Base-by-base conservation (phyloP, 306 rosid genomes). In the Ormosia semicastrata region DNA sequence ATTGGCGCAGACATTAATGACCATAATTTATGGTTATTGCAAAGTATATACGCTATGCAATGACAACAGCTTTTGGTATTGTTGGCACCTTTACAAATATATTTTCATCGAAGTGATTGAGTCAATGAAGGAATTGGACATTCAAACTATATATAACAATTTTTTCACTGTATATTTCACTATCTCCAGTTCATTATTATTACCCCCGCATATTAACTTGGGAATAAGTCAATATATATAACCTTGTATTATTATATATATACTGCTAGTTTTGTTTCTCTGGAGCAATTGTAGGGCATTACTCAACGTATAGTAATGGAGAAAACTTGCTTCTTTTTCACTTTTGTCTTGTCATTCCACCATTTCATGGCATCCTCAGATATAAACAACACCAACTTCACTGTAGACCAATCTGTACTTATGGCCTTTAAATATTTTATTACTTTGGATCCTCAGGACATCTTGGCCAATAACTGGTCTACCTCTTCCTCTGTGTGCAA, bases 391-490 rank as follows among this genome's bases (percentile, higher is more conserved):
- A 6, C 56, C 47, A 72, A 81, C 37, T 10, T 32, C 24, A 41
- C 59, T 34, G 34, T 11, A 52, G 85, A 82, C 29, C 71, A 67
- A 18, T 66, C 33, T 43, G 54, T 77, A 43, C 85, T 82, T 10
- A 1, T 82, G 3, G 64, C 85, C 68, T 66, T 82, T 0, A 75
- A 75, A 75, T 74, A 81, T 6, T 39, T 7, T 15, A 74, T 82
- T 50, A 82, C 67, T 8, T 57, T 37, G 36, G 77, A 66, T 33
- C 81, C 85, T 30, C 59, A 17, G n/a, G 0, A 75, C 18, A 18
- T 24, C 0, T 66, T 82, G 54, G 12, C 81, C 39, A 82, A 13
- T 11, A 82, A 75, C 75, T 82, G 85, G 85, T 56, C 85, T 36
- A 13, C 81, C 5, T 15, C 77, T 0, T 41, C 14, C 17, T 46